A percentile compares a stretch with the other conserved stretches of the same genome.
phyloP scores from a whole-genome alignment of 371 early-diverging fungal species.

The Mucor indicus region DNA sequence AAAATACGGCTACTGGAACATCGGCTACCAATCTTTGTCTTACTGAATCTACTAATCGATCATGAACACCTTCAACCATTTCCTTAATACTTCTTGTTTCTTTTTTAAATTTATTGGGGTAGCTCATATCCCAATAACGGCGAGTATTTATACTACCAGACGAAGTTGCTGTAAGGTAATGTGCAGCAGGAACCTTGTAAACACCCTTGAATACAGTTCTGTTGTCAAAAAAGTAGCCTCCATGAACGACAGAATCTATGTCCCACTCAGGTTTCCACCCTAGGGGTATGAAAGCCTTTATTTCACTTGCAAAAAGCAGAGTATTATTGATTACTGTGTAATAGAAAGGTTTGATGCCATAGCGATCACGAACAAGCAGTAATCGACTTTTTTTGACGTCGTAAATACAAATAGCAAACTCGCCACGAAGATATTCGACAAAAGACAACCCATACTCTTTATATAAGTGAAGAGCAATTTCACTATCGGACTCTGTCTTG shows the following conservation, averaged over 20 bases:
- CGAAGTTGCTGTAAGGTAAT: conserved; percentile 9
- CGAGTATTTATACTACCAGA: conserved; percentile 3
- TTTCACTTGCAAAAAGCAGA: conserved; percentile 18
- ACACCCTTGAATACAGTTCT: conserved; percentile 19
- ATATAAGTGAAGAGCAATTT: conserved; percentile 20
- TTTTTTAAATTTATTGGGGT: conserved; percentile 7
- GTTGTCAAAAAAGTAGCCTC: conserved; percentile 6
- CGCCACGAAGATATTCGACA: conserved; percentile 20
- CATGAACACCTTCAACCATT: conserved; percentile 21
- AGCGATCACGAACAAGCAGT: conserved; percentile 17
- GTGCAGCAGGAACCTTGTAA: conserved; percentile 19
- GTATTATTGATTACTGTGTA: conserved; percentile 16
- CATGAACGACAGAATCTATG: conserved; percentile 8
- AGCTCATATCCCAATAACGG: conserved; percentile 15
- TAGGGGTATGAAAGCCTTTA: conserved; percentile 19
- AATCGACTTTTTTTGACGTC: conserved; percentile 9
- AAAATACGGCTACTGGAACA: conserved; percentile 18
- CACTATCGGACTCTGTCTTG: conserved; percentile 22
- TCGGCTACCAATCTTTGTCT: conserved; percentile 18
- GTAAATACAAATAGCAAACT: conserved; percentile 17
- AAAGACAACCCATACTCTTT: conserved; percentile 13
- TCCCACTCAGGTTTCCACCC: conserved; percentile 23
- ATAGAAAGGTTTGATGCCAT: conserved; percentile 22
- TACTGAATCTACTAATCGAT: conserved; percentile 17
- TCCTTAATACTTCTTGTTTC: conserved; percentile 14